These are phyloP conservation scores for Teunomyces tritomae DNA, from an alignment of 805 yeast species.

Conservation along the genomic window DNA sequence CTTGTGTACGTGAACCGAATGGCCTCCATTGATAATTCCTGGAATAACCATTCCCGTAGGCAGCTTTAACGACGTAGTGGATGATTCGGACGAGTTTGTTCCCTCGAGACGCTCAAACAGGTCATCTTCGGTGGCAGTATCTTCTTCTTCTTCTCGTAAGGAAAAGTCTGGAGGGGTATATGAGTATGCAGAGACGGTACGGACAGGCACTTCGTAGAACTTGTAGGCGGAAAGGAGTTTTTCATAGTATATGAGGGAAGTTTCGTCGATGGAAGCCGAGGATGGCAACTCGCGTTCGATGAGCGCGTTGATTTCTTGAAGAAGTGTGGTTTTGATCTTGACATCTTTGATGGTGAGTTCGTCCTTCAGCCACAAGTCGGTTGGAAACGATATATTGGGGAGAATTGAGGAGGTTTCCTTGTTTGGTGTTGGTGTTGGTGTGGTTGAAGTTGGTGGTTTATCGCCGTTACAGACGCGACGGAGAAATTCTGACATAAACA, in stretches of 20 bases:
- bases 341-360: constrained; percentile 29
- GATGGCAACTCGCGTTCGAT: constrained; percentile 19
- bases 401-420: constrained; percentile 13
- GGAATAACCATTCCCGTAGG: background rate
- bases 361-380: constrained; percentile 36
- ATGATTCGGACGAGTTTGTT: constrained; percentile 12
- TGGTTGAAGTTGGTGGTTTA: too few relatives aligned
- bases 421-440: too few relatives aligned
- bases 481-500: constrained; percentile 25
- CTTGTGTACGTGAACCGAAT: constrained; percentile 2
- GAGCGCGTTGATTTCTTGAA: constrained; percentile 32
- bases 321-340: constrained; percentile 29
- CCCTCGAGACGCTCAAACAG: constrained; percentile 16
- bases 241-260: constrained; percentile 26
- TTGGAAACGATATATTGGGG: constrained; percentile 33
- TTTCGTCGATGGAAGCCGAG: constrained; percentile 21
- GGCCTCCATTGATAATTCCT: background rate
- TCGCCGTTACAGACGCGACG: constrained; percentile 22
- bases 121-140: constrained; percentile 9
- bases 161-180: constrained; percentile 11
- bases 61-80: constrained; percentile 10
- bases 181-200: background rate
- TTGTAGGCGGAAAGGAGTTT: constrained; percentile 32
- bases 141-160: constrained; percentile 17
- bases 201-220: constrained; percentile 20